Conservation (phyloP, 2,329 filamentous ascomycete genomes). For the Mollisia scopiformis region DNA sequence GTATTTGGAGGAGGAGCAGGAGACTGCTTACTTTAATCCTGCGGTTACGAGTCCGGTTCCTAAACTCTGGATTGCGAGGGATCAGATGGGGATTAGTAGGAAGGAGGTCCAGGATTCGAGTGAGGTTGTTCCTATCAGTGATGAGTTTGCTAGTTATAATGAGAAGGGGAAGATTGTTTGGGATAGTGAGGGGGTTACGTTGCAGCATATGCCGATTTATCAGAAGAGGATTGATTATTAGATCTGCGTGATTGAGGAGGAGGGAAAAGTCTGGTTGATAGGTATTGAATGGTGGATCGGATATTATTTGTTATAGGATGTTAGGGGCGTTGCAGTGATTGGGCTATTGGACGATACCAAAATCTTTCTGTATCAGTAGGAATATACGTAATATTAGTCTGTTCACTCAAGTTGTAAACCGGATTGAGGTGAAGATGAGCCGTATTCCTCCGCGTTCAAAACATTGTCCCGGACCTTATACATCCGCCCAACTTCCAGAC, state of each 20-base stretch:
- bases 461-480: too few relatives aligned
- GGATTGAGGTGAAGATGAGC: too few relatives aligned
- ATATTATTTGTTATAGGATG: too few relatives aligned
- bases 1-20: conserved; percentile 64
- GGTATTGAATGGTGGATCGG: not conserved
- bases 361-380: not conserved
- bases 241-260: not conserved
- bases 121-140: conserved; percentile 76
- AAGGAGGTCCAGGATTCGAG: conserved; percentile 75
- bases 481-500: too few relatives aligned
- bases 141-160: conserved; percentile 71
- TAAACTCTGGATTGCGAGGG: conserved; percentile 79
- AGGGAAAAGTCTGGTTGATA: not conserved
- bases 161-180: conserved; percentile 69
- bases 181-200: conserved; percentile 48
- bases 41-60: conserved; percentile 63
- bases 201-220: conserved; percentile 29
- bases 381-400: not conserved
- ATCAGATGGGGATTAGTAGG: conserved; percentile 72
- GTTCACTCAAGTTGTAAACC: not conserved
- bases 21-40: conserved; percentile 74
- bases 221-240: conserved; percentile 34
- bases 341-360: not conserved
- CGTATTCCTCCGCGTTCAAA: too few relatives aligned
- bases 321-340: too few relatives aligned